Percentiles rank a stretch among this genome's conserved stretches.
Evolutionary conservation across 305 asterid genomes (phyloP).

Genomic region (Fraxinus angustifolia): DNA sequence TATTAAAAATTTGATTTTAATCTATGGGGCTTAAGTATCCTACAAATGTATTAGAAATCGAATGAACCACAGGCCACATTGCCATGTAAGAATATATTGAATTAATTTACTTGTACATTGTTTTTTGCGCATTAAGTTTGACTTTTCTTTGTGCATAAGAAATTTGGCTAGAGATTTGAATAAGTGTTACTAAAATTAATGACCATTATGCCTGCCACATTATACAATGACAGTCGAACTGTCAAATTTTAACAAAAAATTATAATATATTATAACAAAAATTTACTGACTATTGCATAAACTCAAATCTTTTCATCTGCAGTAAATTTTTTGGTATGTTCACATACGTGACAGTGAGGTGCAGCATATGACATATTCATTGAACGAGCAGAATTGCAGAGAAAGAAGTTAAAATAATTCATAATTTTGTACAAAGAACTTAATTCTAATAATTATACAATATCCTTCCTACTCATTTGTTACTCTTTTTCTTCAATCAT

Average conservation of each 20-base stretch:
- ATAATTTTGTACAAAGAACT: not conserved
- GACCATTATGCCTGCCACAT: no score
- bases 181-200: no score
- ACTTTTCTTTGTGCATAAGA: no score
- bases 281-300: not conserved
- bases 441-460: not conserved
- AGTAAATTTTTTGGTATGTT: not conserved
- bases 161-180: no score
- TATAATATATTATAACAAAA: not conserved
- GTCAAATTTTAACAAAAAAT: no score
- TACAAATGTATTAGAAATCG: not conserved
- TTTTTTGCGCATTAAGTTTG: no score
- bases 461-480: not conserved
- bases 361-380: not conserved
- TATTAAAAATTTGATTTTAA: not conserved
- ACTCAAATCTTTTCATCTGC: not conserved
- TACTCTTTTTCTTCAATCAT: not conserved
- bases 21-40: not conserved
- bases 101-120: no score
- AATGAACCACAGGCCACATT: not conserved
- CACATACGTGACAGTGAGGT: not conserved
- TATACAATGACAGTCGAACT: no score
- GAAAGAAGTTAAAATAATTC: not conserved
- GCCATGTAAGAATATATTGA: not conserved
- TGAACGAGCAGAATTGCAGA: not conserved